Evolutionary conservation across 306 rosid genomes (phyloP), one percentile per base, ranked within the genome.

Genomic region (Lupinus albus): DNA sequence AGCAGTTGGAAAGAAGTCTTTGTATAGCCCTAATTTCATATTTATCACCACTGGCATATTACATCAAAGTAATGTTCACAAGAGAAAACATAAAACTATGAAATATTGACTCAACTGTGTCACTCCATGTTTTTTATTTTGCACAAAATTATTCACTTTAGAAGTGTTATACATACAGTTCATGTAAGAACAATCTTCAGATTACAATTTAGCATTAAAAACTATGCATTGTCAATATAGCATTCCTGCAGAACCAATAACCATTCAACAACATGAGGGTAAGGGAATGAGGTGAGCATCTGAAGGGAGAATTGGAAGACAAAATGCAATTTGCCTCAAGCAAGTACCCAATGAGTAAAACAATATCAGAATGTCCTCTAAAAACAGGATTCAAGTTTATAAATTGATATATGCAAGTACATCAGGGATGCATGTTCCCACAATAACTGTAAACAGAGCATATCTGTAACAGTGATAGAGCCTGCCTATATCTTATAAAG

Each of bases 211-310:
- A 46, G 9, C 10, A 30, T 30, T 51, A 52, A 33, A 69, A 45
- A 55, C 13, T 5, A 52, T n/a, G 32, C 48, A 42, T 71, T 16
- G 8, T 9, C 33, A 46, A 46, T 65, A 30, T 51, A 38, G 42
- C 49, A 33, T 51, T 41, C 67, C 33, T 59, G 60, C 49, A 65
- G 44, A 72, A 64, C 33, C 65, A 32, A 50, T 62, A 20, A 58
- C 47, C 33, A 20, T 14, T 58, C 39, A 42, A 41, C 52, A 50
- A 30, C 52, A 60, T 1, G 13, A 58, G 17, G 59, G 15, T 12
- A 52, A 41, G 54, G 50, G 13, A 64, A 30, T 54, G 20, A 44
- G 17, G 48, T 8, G 18, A 46, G 42, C 4, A 8, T 28, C 66
- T 64, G 0, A n/a, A 33, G 38, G 28, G 30, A 36, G 25, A 16